Percentiles rank a stretch among this genome's conserved stretches.
Conservation (phyloP, 257 asterid species). For the Knoxia roxburghii region DNA sequence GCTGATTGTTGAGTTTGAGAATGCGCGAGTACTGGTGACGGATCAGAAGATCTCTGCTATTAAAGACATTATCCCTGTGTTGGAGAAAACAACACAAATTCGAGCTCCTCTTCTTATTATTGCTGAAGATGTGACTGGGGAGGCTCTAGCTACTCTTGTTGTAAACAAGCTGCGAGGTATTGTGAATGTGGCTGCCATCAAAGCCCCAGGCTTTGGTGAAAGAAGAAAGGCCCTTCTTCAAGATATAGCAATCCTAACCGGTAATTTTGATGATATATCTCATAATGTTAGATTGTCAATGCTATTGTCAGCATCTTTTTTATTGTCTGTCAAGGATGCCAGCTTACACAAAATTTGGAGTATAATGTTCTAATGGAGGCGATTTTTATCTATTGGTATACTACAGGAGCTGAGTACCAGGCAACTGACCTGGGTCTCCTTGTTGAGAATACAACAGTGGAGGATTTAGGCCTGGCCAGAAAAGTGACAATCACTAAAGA, state of each 20-base stretch:
- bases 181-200: conserved; percentile 91
- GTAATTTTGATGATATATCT: conserved; percentile 23
- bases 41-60: conserved; percentile 88
- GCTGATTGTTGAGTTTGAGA: conserved; percentile 75
- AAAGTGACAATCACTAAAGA: conserved; percentile 72
- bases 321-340: not conserved
- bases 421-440: conserved; percentile 81
- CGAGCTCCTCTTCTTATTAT: conserved; percentile 76
- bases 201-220: conserved; percentile 99
- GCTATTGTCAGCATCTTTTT: not conserved
- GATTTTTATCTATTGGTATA: not conserved
- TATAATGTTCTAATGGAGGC: not conserved
- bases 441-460: conserved; percentile 72
- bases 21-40: conserved; percentile 69
- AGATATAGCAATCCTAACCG: conserved; percentile 93
- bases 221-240: conserved; percentile 94
- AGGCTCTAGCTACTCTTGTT: conserved; percentile 96
- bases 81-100: conserved; percentile 82
- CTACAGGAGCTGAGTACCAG: conserved; percentile 89
- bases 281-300: too few relatives aligned
- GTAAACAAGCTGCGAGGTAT: conserved; percentile 94
- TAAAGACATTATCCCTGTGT: conserved; percentile 83
- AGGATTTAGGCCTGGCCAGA: conserved; percentile 84
- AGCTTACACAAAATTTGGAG: not conserved
- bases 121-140: conserved; percentile 95